phyloP scores from a whole-genome alignment of 345 rosid species.

The Citropsis articulata region DNA sequence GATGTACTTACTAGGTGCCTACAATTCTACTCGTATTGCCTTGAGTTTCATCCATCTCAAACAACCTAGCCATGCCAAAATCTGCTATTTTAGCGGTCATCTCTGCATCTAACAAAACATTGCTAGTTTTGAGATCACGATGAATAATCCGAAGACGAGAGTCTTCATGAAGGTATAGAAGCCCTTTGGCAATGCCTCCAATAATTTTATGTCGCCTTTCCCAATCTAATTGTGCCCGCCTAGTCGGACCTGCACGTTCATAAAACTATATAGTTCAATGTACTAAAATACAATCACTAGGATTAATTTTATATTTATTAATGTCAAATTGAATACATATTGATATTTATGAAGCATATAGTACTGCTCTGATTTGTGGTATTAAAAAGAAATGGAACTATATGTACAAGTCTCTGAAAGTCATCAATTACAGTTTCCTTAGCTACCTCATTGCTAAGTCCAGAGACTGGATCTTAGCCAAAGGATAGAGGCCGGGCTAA shows the following conservation, averaged over 20 bases:
- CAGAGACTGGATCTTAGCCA: too few relatives aligned
- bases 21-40: constrained; percentile 35
- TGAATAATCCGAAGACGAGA: constrained; percentile 41
- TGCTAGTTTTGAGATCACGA: constrained; percentile 44
- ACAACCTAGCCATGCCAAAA: constrained; percentile 50
- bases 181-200: constrained; percentile 41
- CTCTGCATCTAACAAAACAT: constrained; percentile 37
- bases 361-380: too few relatives aligned
- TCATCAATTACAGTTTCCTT: too few relatives aligned
- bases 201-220: constrained; percentile 35
- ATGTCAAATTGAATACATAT: too few relatives aligned
- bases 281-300: neutral
- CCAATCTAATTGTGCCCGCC: constrained; percentile 25
- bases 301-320: neutral
- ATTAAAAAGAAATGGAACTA: too few relatives aligned
- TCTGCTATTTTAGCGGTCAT: constrained; percentile 47
- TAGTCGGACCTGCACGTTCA: constrained; percentile 19
- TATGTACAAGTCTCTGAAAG: too few relatives aligned
- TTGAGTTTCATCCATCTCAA: constrained; percentile 36
- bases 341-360: too few relatives aligned
- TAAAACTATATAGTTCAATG: neutral
- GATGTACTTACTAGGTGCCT: constrained; percentile 39
- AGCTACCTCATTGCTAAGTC: too few relatives aligned
- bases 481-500: too few relatives aligned
- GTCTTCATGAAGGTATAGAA: constrained; percentile 49